Conservation (phyloP, 495 filamentous ascomycete species). For the Viridothelium virens region DNA sequence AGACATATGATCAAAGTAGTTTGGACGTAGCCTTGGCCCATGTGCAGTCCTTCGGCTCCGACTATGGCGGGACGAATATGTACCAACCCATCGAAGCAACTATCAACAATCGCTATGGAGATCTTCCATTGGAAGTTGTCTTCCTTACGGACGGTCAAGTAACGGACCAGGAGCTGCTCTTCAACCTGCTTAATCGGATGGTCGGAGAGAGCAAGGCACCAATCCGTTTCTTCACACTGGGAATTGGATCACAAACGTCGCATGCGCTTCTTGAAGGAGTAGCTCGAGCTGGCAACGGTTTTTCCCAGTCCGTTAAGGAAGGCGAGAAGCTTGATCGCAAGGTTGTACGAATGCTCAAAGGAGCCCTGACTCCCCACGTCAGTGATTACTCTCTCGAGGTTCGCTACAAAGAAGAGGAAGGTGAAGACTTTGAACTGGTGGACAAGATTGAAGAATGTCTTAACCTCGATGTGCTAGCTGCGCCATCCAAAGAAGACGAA, state of each 20-base stretch:
- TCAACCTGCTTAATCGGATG: conserved; percentile 47
- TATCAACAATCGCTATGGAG: conserved; percentile 43
- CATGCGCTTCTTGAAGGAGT: conserved; percentile 61
- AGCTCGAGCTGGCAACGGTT: conserved; percentile 58
- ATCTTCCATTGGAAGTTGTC: conserved; percentile 55
- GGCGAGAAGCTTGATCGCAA: conserved; percentile 55
- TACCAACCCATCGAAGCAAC: conserved; percentile 45
- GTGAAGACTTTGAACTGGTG: conserved; percentile 51
- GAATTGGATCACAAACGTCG: conserved; percentile 54
- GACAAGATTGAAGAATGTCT: conserved; percentile 46
- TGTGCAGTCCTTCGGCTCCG: conserved; percentile 41
- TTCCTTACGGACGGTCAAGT: conserved; percentile 67
- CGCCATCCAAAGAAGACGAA: conserved; percentile 9
- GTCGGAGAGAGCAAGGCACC: conserved; percentile 41
- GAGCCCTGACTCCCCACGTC: conserved; percentile 54
- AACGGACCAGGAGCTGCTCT: conserved; percentile 49
- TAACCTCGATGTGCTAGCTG: conserved; percentile 18
- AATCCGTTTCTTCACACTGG: conserved; percentile 58
- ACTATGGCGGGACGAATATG: conserved; percentile 67
- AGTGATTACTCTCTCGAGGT: conserved; percentile 53
- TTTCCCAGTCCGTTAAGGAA: conserved; percentile 51
- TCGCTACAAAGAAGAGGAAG: conserved; percentile 44
- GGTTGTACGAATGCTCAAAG: conserved; percentile 65
- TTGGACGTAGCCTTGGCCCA: conserved; percentile 46
- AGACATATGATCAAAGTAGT: conserved; percentile 45